Base-by-base conservation (phyloP, 306 rosid species). In the Corylus heterophylla region DNA sequence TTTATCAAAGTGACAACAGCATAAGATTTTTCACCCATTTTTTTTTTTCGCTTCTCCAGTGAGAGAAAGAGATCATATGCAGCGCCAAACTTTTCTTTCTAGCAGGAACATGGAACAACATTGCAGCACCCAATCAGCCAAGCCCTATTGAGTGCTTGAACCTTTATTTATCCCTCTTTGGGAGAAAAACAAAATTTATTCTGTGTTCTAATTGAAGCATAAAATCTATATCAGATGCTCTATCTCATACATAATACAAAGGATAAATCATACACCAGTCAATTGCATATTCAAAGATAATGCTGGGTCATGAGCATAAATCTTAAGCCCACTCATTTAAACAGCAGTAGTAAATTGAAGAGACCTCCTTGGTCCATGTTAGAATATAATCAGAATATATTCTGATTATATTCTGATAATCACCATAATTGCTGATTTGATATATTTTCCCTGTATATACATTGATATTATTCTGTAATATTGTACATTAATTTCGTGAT, bases 211-310 rank as follows among this genome's bases (percentile, higher is more conserved):
- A 42, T 11, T 4, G 51, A 39, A 42, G 72, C 29, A 67, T 2
- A 67, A 67, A 64, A 64, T 64, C 48, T 8, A n/a, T 64, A 55
- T 17, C 10, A 11, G 48, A 64, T 35, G 47, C 12, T 62, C 17
- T 64, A 47, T 51, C 70, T 48, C 76, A 55, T 76, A 55, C 79
- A 80, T 5, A 54, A 6, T 14, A 48, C 61, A 74, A 29, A 25
- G 29, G 29, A 84, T 59, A 29, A 59, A 35, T n/a, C 76, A 68
- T 4, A 52, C 35, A 16, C 25, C 55, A 59, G 68, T 39, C 7
- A 54, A 61, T 11, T 49, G 37, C 47, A 31, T 18, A 13, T 4
- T 68, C 64, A 31, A 37, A 45, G 11, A 52, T 11, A 17, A 55
- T 29, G 22, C 39, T 39, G 47, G 51, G 1, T 42, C 29, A 9